phyloP scores from a whole-genome alignment of 345 rosid species.

The Aethionema arabicum region DNA sequence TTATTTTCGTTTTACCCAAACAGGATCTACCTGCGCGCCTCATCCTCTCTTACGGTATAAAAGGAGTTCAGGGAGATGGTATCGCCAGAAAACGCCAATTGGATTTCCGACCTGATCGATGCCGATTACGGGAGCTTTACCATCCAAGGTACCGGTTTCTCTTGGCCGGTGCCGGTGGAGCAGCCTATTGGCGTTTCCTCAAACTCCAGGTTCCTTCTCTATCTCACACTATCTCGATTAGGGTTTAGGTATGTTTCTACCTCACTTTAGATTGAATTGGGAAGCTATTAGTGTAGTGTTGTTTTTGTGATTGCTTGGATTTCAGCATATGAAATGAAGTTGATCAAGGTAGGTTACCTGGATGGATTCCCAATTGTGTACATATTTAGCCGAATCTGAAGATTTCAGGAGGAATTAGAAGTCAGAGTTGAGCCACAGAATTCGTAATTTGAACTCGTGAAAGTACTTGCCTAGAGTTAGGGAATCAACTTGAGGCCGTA shows the following conservation, averaged over 20 bases:
- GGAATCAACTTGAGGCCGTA: too few relatives aligned
- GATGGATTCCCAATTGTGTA: not conserved
- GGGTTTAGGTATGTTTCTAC: not conserved
- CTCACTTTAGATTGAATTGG: conserved; percentile 5
- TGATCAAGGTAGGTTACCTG: not conserved
- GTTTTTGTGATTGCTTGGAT: not conserved
- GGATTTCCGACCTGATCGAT: conserved; percentile 59
- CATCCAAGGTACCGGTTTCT: conserved; percentile 46
- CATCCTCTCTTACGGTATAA: not conserved
- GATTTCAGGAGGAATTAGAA: too few relatives aligned
- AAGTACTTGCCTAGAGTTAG: too few relatives aligned
- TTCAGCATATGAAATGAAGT: not conserved
- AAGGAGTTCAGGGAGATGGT: conserved; percentile 43
- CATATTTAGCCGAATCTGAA: too few relatives aligned
- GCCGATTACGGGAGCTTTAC: conserved; percentile 43
- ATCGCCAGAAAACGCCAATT: conserved; percentile 55
- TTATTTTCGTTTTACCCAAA: not conserved
- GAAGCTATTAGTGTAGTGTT: not conserved
- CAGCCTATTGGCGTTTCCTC: conserved; percentile 50
- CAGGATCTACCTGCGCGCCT: not conserved
- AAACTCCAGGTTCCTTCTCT: conserved; percentile 45
- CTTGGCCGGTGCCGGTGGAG: conserved; percentile 52
- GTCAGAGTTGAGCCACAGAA: too few relatives aligned
- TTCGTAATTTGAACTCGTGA: too few relatives aligned
- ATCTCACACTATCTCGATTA: not conserved